Evolutionary conservation across 148 eudicot genomes (phyloP), one percentile per base, ranked within the genome.

Genomic region (Cornus florida): DNA sequence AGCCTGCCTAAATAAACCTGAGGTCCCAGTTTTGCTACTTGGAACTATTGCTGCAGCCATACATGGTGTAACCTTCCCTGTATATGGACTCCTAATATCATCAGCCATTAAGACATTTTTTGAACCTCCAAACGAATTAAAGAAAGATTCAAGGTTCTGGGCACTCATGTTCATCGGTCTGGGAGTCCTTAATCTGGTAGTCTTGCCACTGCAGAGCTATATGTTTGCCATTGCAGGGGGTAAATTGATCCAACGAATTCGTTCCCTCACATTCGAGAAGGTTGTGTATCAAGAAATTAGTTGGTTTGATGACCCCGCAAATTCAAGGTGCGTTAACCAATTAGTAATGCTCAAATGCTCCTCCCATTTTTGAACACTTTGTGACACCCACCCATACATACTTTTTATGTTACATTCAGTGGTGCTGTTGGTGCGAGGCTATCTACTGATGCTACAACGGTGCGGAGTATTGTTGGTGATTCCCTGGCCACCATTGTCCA

Each of bases 391-490:
- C 28, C 28, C 28, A 3, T 19, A 69, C 11, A 28, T 28, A 28
- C 28, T 28, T 38, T 75, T 38, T 35, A 59, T 13, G n/a, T 81
- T 69, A 28, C 16, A 41, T 67, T 60, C 78, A 93, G 98, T 84
- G 98, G 98, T 64, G 98, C 98, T 73, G 74, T 92, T 53, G 93
- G 98, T 17, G 95, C 98, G n/a, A 90, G 98, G 84, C 79, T 94
- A 76, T 84, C 98, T 10, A 84, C 88, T 17, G 98, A 94, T 88
- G 98, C 98, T 38, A 74, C 95, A 16, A 91, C 86, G 3, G 86
- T 94, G n/a, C 84, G 87, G 76, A 86, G 90, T 83, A 83, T 94
- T 68, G 98, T 94, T n/a, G 98, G 98, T 28, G 98, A 94, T 85
- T 84, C 89, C 19, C 80, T 94, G 79, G 95, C 85, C 28, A 28